These are phyloP conservation scores for Apophysomyces trapeziformis DNA, from an alignment of 371 early-diverging fungal species.

Conservation along the genomic window DNA sequence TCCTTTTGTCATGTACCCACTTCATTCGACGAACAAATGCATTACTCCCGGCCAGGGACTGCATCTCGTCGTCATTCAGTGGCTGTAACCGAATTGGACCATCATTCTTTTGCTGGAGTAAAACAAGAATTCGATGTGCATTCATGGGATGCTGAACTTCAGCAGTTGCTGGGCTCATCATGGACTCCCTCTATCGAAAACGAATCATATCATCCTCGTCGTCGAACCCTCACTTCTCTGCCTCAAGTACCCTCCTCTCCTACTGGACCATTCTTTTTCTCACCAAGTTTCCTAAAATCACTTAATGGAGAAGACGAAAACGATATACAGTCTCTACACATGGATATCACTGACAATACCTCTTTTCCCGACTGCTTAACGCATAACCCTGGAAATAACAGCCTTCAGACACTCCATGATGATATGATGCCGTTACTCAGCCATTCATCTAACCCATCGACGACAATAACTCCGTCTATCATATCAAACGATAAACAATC, in stretches of 20 bases:
- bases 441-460: conserved; percentile 5
- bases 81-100: conserved; percentile 37
- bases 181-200: conserved; percentile 21
- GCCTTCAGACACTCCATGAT: conserved; percentile 13
- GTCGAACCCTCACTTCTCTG: conserved; percentile 18
- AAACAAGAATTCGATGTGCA: conserved; percentile 27
- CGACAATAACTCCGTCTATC: conserved; percentile 32
- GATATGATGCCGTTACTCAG: conserved; percentile 17
- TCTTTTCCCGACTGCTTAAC: conserved; percentile 13
- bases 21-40: conserved; percentile 8
- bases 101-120: conserved; percentile 17
- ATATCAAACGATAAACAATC: conserved; percentile 15
- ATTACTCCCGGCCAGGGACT: conserved; percentile 11
- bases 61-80: conserved; percentile 33
- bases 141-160: conserved; percentile 23
- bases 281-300: conserved; percentile 65
- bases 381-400: not conserved
- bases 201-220: conserved; percentile 26
- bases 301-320: conserved; percentile 36
- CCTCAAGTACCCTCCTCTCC: conserved; percentile 28
- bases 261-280: conserved; percentile 64
- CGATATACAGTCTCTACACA: not conserved
- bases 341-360: conserved; percentile 6
- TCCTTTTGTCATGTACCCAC: conserved; percentile 12
- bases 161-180: conserved; percentile 26